Conservation (phyloP, 306 rosid genomes). For the Parietaria judaica region DNA sequence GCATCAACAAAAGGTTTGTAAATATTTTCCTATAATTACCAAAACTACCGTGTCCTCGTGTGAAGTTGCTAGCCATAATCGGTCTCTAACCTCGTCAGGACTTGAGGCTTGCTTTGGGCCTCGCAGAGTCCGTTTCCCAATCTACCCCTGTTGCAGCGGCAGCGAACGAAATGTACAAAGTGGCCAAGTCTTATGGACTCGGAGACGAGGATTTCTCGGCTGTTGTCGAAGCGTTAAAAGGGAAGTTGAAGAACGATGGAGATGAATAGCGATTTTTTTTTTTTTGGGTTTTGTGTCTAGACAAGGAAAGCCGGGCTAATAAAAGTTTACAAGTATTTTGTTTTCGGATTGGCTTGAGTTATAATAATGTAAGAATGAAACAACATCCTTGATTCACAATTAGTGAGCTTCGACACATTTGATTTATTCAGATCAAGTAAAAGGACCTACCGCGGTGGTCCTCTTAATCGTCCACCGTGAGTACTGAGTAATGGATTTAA, state of each 20-base stretch:
- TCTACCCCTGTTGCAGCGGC: conserved; percentile 86
- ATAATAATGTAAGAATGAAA: too few relatives aligned
- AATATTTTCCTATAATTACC: conserved; percentile 6
- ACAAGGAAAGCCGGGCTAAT: too few relatives aligned
- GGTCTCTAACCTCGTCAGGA: conserved; percentile 42
- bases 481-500: too few relatives aligned
- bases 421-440: too few relatives aligned
- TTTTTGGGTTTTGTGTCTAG: too few relatives aligned
- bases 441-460: too few relatives aligned
- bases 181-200: conserved; percentile 81
- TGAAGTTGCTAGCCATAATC: neutral
- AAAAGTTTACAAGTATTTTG: too few relatives aligned
- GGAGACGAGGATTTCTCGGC: conserved; percentile 93
- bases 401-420: too few relatives aligned
- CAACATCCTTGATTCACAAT: too few relatives aligned
- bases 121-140: conserved; percentile 91
- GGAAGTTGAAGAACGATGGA: conserved; percentile 33
- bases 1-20: conserved; percentile 91
- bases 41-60: neutral
- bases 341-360: neutral
- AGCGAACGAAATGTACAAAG: conserved; percentile 85
- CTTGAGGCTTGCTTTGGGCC: conserved; percentile 81
- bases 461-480: too few relatives aligned
- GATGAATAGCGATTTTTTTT: neutral
- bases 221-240: conserved; percentile 79